Percentiles rank a stretch among this genome's conserved stretches.
Conservation (phyloP, 164 flowering plant genomes). For the Amborella trichopoda region DNA sequence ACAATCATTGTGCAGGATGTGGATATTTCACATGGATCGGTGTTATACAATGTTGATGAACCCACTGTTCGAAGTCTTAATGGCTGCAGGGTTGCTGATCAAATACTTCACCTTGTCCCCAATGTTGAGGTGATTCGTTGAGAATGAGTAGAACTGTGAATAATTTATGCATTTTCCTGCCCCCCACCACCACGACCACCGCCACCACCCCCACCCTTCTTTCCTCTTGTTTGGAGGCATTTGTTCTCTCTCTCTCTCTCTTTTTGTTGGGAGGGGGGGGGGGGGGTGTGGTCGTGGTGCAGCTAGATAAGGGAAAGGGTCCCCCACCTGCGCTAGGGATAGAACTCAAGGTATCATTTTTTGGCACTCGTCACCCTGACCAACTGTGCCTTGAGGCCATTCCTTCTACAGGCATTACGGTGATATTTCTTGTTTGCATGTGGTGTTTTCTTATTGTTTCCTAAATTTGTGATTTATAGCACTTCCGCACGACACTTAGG, state of each 20-base stretch:
- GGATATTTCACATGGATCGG: slow-evolving; percentile 34
- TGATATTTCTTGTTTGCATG: no score
- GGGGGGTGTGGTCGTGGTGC: no score
- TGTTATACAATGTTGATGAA: slow-evolving; percentile 29
- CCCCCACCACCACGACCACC: not conserved
- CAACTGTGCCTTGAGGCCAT: no score
- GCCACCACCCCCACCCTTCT: no score
- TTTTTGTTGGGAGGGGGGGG: no score
- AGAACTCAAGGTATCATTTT: no score
- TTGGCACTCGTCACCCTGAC: no score
- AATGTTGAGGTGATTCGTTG: slow-evolving; percentile 23
- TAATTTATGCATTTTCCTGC: not conserved
- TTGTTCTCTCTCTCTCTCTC: no score
- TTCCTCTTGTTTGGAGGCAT: no score
- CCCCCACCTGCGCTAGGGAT: no score
- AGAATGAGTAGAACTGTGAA: not conserved
- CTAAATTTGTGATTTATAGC: slow-evolving; percentile 24
- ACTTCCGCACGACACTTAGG: slow-evolving; percentile 70
- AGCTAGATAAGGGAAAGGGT: no score
- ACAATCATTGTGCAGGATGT: slow-evolving; percentile 21
- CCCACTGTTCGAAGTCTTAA: slow-evolving; percentile 40
- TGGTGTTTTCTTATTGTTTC: not conserved
- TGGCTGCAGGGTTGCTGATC: slow-evolving; percentile 47
- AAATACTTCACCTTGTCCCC: slow-evolving; percentile 36
- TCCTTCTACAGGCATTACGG: no score